These are phyloP conservation scores for Aspergillus udagawae DNA, from an alignment of 2,329 filamentous ascomycete genomes.

Conservation along the genomic window DNA sequence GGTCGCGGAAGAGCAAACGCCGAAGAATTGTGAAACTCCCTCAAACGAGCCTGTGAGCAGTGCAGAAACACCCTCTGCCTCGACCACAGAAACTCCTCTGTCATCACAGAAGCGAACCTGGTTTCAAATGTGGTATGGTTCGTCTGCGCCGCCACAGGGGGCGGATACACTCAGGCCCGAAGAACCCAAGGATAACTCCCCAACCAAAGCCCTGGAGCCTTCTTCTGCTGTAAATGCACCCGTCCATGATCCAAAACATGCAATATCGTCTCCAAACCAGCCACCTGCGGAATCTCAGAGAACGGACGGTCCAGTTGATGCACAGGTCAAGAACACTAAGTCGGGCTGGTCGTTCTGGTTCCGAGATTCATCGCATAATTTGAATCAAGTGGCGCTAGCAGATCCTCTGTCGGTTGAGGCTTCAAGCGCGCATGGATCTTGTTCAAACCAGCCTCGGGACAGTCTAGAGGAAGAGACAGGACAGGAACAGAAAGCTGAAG, in stretches of 20 bases:
- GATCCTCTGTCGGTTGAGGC: slow-evolving; percentile 24
- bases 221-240: slow-evolving; percentile 6
- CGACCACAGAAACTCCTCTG: slow-evolving; percentile 11
- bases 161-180: neutral
- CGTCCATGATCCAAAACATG: slow-evolving; percentile 8
- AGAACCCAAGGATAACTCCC: neutral
- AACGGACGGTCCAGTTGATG: slow-evolving; percentile 19
- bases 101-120: slow-evolving; percentile 38
- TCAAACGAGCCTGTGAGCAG: slow-evolving; percentile 5
- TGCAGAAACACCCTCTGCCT: slow-evolving; percentile 9
- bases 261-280: slow-evolving; percentile 2
- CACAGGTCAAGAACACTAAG: slow-evolving; percentile 17
- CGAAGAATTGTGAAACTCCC: slow-evolving; percentile 9
- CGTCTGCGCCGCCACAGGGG: slow-evolving; percentile 19
- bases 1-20: slow-evolving; percentile 5
- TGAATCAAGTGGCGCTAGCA: slow-evolving; percentile 19
- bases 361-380: slow-evolving; percentile 28
- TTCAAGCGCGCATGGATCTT: slow-evolving; percentile 15
- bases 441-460: slow-evolving; percentile 13
- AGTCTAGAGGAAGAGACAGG: slow-evolving; percentile 14
- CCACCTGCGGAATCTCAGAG: slow-evolving; percentile 15
- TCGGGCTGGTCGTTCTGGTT: slow-evolving; percentile 43
- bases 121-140: slow-evolving; percentile 43
- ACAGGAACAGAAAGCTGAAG: slow-evolving; percentile 22
- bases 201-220: slow-evolving; percentile 1